phyloP scores from a whole-genome alignment of 192 early-diverging fungal genomes.

The Glomus cerebriforme region DNA sequence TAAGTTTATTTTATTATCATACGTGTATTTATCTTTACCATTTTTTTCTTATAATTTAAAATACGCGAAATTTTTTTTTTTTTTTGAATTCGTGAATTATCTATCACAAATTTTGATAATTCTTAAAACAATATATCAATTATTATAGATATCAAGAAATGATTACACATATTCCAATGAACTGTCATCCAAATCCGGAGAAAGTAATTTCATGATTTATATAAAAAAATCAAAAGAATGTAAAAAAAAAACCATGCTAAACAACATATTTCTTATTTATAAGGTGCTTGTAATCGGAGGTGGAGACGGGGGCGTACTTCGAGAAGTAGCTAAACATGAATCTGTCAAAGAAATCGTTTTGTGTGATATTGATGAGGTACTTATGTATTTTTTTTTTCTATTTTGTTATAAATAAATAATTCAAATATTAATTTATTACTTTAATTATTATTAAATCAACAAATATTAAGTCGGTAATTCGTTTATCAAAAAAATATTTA shows the following conservation, averaged over 20 bases:
- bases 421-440: neutral
- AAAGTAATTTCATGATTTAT: constrained; percentile 56
- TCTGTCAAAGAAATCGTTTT: constrained; percentile 89
- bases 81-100: too few relatives aligned
- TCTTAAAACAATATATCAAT: too few relatives aligned
- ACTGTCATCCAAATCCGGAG: constrained; percentile 91
- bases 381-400: neutral
- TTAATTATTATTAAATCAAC: neutral
- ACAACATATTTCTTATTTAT: too few relatives aligned
- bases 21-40: too few relatives aligned
- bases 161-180: constrained; percentile 97
- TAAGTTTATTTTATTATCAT: constrained; percentile 63
- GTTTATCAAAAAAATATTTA: constrained; percentile 91
- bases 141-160: constrained; percentile 91
- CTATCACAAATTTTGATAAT: too few relatives aligned
- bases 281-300: constrained; percentile 97
- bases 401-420: neutral
- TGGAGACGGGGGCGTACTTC: constrained; percentile 98
- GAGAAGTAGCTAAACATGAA: constrained; percentile 97
- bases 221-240: neutral
- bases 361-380: constrained; percentile 95
- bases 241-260: neutral
- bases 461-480: constrained; percentile 65
- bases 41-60: too few relatives aligned
- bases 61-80: too few relatives aligned